Base-by-base conservation (phyloP, 495 filamentous ascomycete genomes). In the Penicillium canariense region DNA sequence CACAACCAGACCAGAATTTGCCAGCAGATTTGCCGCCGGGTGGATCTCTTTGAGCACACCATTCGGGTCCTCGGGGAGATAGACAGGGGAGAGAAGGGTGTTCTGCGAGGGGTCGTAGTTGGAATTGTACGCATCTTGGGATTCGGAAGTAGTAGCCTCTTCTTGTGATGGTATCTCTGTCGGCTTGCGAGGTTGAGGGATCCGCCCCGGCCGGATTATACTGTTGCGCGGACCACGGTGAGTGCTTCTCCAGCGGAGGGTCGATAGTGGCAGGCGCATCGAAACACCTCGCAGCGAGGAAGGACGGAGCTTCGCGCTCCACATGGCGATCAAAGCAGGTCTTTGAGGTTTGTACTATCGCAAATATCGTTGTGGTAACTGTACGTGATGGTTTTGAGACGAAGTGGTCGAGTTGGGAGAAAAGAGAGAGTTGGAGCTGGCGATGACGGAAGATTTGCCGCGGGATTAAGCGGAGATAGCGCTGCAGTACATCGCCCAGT, bases 1-100 rank as follows among this genome's bases (percentile, higher is more conserved):
- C 3, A 89, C 71, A 0, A 89, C 83, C 15, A 89, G 69, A 0
- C 82, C 78, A 1, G 83, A 86, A 56, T 88, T 85, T 11, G 78
- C 74, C 18, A 88, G 65, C 10, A 88, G 73, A 2, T 69, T 69
- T 9, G 75, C 74, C 7, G 84, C 83, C 3, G 86, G 86, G 58
- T 89, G 86, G 4, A 63, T 73, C 48, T 76, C 76, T 55, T 81
- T 84, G 43, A 89, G 78, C 1, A 87, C 80, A 43, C 70, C 80
- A 74, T 82, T 64, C 6, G 83, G 80, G 52, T 87, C 83, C 68
- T 85, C 78, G 22, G 84, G 85, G 15, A 87, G 75, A 59, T 84
- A 68, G 22, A 87, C 75, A 5, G 78, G 77, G 2, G 77, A 63
- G 28, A 81, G 71, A 2, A 81, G 72, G 10, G 69, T 77, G 52